Evolutionary conservation across 768 basidiomycete species (phyloP), one percentile per base, ranked within the genome.

Genomic region (Termitomyces sp.): DNA sequence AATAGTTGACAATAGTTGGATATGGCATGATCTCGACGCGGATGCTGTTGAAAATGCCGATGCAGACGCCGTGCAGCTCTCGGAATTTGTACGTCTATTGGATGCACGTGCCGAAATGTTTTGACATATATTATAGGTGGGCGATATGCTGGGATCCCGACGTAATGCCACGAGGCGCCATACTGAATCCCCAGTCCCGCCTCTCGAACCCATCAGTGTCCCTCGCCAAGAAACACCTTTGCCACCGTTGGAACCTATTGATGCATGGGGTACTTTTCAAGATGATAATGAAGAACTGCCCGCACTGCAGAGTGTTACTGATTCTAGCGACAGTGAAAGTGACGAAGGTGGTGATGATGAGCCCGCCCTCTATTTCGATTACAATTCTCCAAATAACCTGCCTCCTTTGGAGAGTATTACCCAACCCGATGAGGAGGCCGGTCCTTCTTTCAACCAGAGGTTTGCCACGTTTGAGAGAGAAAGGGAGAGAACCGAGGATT

Each of bases 221-320:
- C 26, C n/a, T 31, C 56, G 56, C 15, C 26, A 17, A 40, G 59
- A 57, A 19, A 58, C 55, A 14, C 50, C 50, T 8, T 44, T 49
- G 28, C 51, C 55, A 31, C 49, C 55, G 6, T 46, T 50, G n/a
- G 58, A 59, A 37, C 43, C 51, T 2, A 50, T 48, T 14, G 40
- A 28, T 35, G 38, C 30, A n/a, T 26, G 5, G 37, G 35, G 26
- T 26, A 58, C 50, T 3, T 0, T 7, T 40, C 60, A 63, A 23
- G 61, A 65, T 28, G 67, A 57, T 41, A 60, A 64, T 30, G 63
- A 62, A 38, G 69, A 71, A 57, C 82, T 75, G 69, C 78, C 69
- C 38, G 68, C 40, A 42, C 69, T 70, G 53, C 73, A 68, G 50
- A 67, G 62, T 50, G 68, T 74, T 7, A 75, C 73, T 33, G 69